Conservation (phyloP, 129 eudicot genomes). For the sunflower (Helianthus annuus) region DNA sequence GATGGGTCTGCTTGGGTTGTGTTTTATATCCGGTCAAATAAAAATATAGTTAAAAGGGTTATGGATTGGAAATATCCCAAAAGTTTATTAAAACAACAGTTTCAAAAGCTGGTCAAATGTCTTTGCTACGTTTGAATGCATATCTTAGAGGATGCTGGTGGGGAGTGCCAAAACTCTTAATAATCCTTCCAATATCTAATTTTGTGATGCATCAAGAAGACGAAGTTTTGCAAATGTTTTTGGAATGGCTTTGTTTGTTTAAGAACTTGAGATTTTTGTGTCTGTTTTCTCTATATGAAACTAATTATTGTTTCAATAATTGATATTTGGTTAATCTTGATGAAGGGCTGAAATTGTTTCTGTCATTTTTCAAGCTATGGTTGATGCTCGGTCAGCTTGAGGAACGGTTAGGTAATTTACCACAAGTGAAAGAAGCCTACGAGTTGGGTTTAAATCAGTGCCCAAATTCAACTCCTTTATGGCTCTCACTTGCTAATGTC, state of each 20-base stretch:
- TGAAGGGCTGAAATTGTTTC: conserved; percentile 67
- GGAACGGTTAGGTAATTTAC: conserved; percentile 59
- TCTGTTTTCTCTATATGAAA: neutral
- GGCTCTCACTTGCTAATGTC: conserved; percentile 84
- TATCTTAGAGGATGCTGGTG: too few relatives aligned
- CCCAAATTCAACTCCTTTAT: conserved; percentile 66
- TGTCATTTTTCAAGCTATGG: conserved; percentile 86
- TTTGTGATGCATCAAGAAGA: too few relatives aligned
- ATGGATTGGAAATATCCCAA: too few relatives aligned
- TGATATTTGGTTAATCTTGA: conserved; percentile 6
- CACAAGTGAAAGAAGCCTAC: conserved; percentile 58
- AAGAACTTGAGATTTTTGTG: neutral
- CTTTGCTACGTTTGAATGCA: conserved; percentile 68
- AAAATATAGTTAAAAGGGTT: too few relatives aligned
- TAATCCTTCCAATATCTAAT: too few relatives aligned
- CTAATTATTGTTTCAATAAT: neutral
- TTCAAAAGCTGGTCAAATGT: conserved; percentile 20
- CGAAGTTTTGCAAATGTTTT: conserved; percentile 3
- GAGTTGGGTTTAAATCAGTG: conserved; percentile 78
- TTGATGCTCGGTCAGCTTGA: conserved; percentile 93
- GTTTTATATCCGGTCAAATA: too few relatives aligned
- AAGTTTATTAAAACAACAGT: too few relatives aligned
- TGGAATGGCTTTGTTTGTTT: neutral
- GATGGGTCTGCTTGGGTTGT: too few relatives aligned
- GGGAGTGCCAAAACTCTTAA: conserved; percentile 77